Percentiles rank a stretch among this genome's conserved stretches.
These are phyloP conservation scores for Didymella glomerata DNA, from an alignment of 2,329 filamentous ascomycete species.

Conservation along the genomic window DNA sequence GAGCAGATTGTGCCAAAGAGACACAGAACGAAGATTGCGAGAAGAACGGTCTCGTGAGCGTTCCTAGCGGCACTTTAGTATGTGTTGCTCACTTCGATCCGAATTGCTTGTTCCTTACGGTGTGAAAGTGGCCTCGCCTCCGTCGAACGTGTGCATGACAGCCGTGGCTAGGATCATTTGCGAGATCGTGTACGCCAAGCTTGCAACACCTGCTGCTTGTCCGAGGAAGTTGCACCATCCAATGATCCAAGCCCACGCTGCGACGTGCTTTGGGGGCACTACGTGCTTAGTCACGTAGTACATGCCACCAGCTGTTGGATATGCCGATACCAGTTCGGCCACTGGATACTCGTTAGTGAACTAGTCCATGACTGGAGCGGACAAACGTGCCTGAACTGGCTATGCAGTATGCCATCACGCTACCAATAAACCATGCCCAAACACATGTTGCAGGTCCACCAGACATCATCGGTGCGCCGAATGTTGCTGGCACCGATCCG, in stretches of 20 bases:
- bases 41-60: constrained; percentile 65
- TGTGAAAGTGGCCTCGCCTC: constrained; percentile 62
- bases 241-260: constrained; percentile 71
- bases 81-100: neutral
- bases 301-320: constrained; percentile 73
- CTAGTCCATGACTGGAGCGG: neutral
- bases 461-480: constrained; percentile 64
- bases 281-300: constrained; percentile 74
- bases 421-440: constrained; percentile 72
- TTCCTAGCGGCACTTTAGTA: constrained; percentile 53
- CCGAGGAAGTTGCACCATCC: constrained; percentile 74
- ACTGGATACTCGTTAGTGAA: constrained; percentile 50
- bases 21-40: constrained; percentile 65
- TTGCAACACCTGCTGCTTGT: constrained; percentile 69
- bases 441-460: constrained; percentile 71
- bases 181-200: constrained; percentile 68
- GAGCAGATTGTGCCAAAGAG: constrained; percentile 69
- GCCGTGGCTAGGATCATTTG: constrained; percentile 70
- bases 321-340: constrained; percentile 71
- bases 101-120: constrained; percentile 58
- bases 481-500: constrained; percentile 71
- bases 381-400: constrained; percentile 62
- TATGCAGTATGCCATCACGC: constrained; percentile 70
- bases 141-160: constrained; percentile 68
- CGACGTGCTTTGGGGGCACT: constrained; percentile 67